Conservation (phyloP, 2,329 filamentous ascomycete species). For the Fonsecaea nubica region DNA sequence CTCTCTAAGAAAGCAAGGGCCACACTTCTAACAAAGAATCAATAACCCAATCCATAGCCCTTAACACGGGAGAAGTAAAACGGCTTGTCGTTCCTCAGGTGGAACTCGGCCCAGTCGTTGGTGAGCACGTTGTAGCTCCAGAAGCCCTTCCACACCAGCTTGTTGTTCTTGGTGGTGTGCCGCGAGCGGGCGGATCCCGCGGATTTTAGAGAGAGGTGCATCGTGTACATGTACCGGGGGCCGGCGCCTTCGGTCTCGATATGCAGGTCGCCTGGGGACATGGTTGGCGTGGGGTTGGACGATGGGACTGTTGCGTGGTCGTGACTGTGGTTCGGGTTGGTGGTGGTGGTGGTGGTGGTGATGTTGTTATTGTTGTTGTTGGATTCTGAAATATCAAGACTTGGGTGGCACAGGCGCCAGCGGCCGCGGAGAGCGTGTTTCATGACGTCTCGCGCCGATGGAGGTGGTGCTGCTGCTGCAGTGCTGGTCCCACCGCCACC, state of each 20-base stretch:
- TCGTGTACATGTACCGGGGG: constrained; percentile 80
- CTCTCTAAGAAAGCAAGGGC: too few relatives aligned
- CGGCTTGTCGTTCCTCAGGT: constrained; percentile 65
- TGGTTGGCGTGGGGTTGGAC: constrained; percentile 36
- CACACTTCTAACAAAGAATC: neutral
- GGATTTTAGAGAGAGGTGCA: constrained; percentile 74
- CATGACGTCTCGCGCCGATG: constrained; percentile 63
- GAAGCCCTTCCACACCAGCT: constrained; percentile 85
- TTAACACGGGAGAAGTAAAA: constrained; percentile 69
- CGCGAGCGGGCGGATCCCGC: constrained; percentile 61
- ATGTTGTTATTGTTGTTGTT: too few relatives aligned
- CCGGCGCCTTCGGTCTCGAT: constrained; percentile 86
- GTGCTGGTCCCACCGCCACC: constrained; percentile 35
- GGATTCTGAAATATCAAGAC: constrained; percentile 8
- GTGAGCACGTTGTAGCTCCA: constrained; percentile 90
- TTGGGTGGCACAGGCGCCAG: constrained; percentile 68
- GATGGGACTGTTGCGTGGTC: constrained; percentile 39
- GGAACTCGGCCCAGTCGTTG: constrained; percentile 88
- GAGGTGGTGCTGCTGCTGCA: constrained; percentile 46
- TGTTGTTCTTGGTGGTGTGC: constrained; percentile 75
- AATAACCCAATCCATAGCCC: constrained; percentile 59
- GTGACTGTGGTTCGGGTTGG: constrained; percentile 24
- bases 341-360: neutral
- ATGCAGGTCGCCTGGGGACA: constrained; percentile 65
- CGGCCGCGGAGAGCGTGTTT: constrained; percentile 70